phyloP scores from a whole-genome alignment of 83 land plant genomes.

The Diphasiastrum complanatum region DNA sequence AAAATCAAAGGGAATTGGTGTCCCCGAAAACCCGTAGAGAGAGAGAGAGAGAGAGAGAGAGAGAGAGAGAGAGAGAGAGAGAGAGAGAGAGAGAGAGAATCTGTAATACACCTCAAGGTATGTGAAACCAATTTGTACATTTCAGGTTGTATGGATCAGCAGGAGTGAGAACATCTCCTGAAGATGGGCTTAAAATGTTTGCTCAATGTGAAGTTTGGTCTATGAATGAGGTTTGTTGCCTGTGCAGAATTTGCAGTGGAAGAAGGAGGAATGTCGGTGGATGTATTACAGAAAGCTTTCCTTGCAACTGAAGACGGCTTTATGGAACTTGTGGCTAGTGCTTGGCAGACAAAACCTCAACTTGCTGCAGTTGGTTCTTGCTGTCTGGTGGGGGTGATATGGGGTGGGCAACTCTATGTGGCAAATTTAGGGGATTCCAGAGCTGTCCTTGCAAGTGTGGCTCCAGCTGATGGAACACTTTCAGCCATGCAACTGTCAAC shows the following conservation, averaged over 20 bases:
- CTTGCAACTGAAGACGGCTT: slow-evolving; percentile 9
- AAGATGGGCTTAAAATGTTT: no score
- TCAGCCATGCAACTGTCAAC: slow-evolving; percentile 4
- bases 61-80: no score
- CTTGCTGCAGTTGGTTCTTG: slow-evolving; percentile 12
- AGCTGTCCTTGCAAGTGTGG: not conserved
- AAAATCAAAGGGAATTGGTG: no score
- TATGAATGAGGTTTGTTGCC: no score
- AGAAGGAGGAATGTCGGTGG: slow-evolving; percentile 2
- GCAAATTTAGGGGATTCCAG: slow-evolving; percentile 11
- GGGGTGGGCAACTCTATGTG: not conserved
- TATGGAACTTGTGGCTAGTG: not conserved
- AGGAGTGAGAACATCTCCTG: no score
- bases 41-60: no score
- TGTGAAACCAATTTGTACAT: no score
- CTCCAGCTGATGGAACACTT: not conserved
- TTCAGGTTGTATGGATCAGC: no score
- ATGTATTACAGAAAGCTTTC: slow-evolving; percentile 4
- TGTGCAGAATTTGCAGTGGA: not conserved
- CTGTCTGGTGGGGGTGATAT: slow-evolving; percentile 5
- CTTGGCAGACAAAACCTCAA: slow-evolving; percentile 3
- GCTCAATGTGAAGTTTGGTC: no score
- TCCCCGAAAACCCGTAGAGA: no score
- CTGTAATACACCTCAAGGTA: no score
- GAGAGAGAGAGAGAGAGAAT: no score